Conservation (phyloP, 2,329 filamentous ascomycete genomes). For the Alternaria sp. region DNA sequence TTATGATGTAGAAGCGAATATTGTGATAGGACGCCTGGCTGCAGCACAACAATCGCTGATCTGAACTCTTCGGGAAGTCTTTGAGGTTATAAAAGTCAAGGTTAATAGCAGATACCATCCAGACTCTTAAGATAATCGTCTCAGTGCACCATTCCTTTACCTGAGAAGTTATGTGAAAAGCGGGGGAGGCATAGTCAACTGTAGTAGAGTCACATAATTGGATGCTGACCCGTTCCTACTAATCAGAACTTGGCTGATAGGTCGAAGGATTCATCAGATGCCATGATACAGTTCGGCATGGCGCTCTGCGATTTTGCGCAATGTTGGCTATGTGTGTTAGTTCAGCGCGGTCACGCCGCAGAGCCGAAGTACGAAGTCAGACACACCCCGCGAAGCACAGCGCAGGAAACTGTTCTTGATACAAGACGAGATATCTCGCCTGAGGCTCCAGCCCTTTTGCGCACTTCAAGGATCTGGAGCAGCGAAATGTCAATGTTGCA, state of each 20-base stretch:
- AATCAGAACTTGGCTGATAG: neutral
- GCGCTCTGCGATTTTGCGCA: neutral
- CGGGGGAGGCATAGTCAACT: neutral
- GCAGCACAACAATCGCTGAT: neutral
- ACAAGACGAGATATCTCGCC: neutral
- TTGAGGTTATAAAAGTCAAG: accelerated
- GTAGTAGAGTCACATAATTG: neutral
- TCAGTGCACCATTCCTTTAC: neutral
- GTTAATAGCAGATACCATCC: neutral
- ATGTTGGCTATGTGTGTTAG: neutral
- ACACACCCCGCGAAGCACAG: neutral
- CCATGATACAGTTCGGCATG: neutral
- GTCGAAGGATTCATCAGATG: neutral
- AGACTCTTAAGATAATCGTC: neutral
- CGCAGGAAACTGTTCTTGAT: neutral
- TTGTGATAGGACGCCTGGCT: neutral
- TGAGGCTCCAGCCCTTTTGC: neutral
- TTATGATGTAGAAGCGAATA: neutral
- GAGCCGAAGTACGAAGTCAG: neutral
- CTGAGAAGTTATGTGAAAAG: neutral
- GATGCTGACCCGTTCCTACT: accelerated
- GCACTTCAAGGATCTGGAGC: neutral
- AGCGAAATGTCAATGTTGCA: neutral
- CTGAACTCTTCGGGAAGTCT: accelerated
- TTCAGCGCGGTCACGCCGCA: neutral